phyloP scores from a whole-genome alignment of 176 grass and related monocot genomes.

The Poa pratensis region DNA sequence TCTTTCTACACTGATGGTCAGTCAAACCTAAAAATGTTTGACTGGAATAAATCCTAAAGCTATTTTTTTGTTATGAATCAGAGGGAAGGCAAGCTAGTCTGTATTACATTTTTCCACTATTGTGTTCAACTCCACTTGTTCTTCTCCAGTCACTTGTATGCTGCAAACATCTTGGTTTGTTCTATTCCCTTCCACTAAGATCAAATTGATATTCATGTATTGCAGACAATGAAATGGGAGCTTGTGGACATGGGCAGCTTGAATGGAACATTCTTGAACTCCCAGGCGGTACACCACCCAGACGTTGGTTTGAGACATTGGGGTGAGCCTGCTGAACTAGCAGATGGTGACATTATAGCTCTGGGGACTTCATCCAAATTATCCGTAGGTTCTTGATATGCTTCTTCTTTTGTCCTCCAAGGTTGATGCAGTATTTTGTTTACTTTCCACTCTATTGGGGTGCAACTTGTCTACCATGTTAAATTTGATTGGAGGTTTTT shows the following conservation, averaged over 20 bases:
- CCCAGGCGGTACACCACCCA: conserved; percentile 50
- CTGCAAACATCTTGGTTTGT: conserved; percentile 1
- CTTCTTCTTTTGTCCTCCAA: conserved; percentile 26
- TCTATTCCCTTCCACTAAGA: not conserved
- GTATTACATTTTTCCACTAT: not conserved
- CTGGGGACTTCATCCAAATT: conserved; percentile 65
- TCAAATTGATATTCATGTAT: conserved; percentile 18
- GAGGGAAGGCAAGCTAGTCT: not conserved
- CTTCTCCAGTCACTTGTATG: conserved; percentile 26
- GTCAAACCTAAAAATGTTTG: no score
- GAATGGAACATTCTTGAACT: conserved; percentile 76
- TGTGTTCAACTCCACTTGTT: conserved; percentile 1
- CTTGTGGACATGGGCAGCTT: conserved; percentile 73
- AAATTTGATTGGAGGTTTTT: not conserved
- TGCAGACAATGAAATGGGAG: conserved; percentile 68
- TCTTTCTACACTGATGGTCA: no score
- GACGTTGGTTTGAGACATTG: conserved; percentile 56
- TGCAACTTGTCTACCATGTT: not conserved
- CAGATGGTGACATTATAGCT: conserved; percentile 71
- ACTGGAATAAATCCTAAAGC: no score
- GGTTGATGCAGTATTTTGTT: not conserved
- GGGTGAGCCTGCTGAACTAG: conserved; percentile 55
- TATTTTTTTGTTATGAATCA: no score
- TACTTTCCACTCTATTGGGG: not conserved
- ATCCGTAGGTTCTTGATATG: conserved; percentile 48